Conservation (phyloP, 169 alveolate species). For the Plasmodium billcollinsi region DNA sequence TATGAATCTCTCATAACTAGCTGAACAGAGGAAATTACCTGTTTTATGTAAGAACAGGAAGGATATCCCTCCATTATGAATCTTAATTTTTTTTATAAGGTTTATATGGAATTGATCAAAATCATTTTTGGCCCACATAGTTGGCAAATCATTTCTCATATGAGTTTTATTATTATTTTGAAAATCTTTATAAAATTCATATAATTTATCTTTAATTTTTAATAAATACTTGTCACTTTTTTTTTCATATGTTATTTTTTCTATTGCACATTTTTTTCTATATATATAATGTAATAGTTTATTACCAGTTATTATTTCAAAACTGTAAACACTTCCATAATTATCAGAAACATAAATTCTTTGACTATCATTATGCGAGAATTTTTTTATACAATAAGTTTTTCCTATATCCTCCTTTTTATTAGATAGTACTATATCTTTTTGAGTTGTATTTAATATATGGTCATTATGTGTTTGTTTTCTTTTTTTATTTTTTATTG, state of each 20-base stretch:
- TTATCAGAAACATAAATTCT: constrained; percentile 81
- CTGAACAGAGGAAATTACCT: constrained; percentile 78
- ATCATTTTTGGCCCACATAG: constrained; percentile 60
- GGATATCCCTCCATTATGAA: constrained; percentile 75
- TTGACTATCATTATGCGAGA: constrained; percentile 65
- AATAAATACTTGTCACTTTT: constrained; percentile 26
- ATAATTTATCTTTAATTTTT: constrained; percentile 53
- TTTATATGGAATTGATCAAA: constrained; percentile 33
- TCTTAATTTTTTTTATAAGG: constrained; percentile 27
- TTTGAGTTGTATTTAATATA: constrained; percentile 15
- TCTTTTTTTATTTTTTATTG: constrained; percentile 10
- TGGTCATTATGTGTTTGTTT: not conserved
- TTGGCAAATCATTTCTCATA: constrained; percentile 58
- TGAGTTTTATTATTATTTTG: constrained; percentile 48
- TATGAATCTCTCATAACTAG: constrained; percentile 77
- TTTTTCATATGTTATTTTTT: constrained; percentile 26
- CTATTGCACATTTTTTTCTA: constrained; percentile 47
- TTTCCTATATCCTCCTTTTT: constrained; percentile 20
- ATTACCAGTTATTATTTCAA: constrained; percentile 80
- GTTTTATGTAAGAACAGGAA: constrained; percentile 79
- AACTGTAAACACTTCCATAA: constrained; percentile 80
- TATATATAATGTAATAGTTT: constrained; percentile 52
- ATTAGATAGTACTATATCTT: constrained; percentile 33
- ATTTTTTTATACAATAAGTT: constrained; percentile 27
- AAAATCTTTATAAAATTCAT: constrained; percentile 69